These are phyloP conservation scores for Acacia concinna DNA, from an alignment of 331 rosid genomes.

Conservation along the genomic window DNA sequence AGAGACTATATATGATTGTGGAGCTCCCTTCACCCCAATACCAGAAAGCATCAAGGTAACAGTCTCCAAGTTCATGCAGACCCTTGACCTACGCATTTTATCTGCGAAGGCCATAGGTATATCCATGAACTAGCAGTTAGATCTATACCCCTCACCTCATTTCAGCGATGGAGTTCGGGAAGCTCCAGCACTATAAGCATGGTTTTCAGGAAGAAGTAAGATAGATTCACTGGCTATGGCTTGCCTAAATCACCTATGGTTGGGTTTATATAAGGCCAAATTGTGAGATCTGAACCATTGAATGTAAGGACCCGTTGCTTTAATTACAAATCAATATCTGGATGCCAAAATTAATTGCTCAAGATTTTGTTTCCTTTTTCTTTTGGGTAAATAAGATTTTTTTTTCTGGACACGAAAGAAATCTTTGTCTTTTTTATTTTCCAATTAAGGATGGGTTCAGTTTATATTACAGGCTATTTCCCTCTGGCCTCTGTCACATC, in stretches of 20 bases:
- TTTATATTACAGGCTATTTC: background rate
- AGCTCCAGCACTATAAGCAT: background rate
- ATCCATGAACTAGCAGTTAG: slow-evolving; percentile 1
- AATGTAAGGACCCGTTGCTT: background rate
- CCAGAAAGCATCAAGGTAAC: no score
- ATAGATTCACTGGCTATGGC: background rate
- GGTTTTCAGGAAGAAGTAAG: background rate
- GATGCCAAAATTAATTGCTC: background rate
- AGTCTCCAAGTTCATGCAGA: no score
- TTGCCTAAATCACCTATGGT: background rate
- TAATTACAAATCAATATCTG: background rate
- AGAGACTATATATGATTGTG: background rate
- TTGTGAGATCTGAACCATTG: background rate
- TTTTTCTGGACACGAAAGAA: background rate
- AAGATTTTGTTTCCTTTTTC: background rate
- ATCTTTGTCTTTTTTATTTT: background rate
- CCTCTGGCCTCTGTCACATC: background rate
- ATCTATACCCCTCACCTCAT: background rate
- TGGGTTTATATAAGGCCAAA: background rate
- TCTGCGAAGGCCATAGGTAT: background rate
- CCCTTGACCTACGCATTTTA: slow-evolving; percentile 5
- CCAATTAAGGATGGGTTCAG: background rate
- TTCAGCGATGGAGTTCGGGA: background rate
- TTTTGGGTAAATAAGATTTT: background rate
- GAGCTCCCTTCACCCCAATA: no score